Conservation (phyloP, 768 basidiomycete genomes). For the Podaxis sp. region DNA sequence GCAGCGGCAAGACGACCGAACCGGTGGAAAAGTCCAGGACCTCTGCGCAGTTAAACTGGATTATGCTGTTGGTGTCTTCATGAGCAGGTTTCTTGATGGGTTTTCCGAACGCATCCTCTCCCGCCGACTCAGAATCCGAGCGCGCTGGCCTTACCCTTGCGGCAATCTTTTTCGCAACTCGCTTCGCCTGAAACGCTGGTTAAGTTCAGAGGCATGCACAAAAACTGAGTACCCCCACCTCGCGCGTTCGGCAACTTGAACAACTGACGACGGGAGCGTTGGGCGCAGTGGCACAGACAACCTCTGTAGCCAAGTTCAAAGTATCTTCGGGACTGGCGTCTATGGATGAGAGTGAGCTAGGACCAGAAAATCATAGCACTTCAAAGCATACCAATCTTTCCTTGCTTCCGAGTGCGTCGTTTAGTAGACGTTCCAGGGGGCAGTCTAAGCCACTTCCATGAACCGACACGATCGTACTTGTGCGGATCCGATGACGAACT, state of each 20-base stretch:
- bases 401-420: slow-evolving; percentile 79
- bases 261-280: slow-evolving; percentile 78
- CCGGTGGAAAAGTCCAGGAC: slow-evolving; percentile 87
- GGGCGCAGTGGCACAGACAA: slow-evolving; percentile 82
- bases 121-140: slow-evolving; percentile 70
- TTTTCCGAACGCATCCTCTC: slow-evolving; percentile 42
- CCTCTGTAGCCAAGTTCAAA: slow-evolving; percentile 68
- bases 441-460: slow-evolving; percentile 85
- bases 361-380: background rate
- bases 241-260: slow-evolving; percentile 84
- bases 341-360: slow-evolving; percentile 25
- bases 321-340: slow-evolving; percentile 71
- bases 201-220: background rate
- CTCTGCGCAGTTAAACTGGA: slow-evolving; percentile 95
- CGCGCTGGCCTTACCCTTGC: slow-evolving; percentile 78
- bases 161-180: slow-evolving; percentile 86
- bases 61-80: slow-evolving; percentile 80
- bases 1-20: slow-evolving; percentile 84
- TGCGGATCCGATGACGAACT: slow-evolving; percentile 59
- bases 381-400: slow-evolving; percentile 63
- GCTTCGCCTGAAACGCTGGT: slow-evolving; percentile 62
- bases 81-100: slow-evolving; percentile 46
- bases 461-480: slow-evolving; percentile 81
- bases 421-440: slow-evolving; percentile 84
- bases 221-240: slow-evolving; percentile 45